Evolutionary conservation across 2,329 filamentous ascomycete species (phyloP).

Genomic region (Metarhizium humberi): DNA sequence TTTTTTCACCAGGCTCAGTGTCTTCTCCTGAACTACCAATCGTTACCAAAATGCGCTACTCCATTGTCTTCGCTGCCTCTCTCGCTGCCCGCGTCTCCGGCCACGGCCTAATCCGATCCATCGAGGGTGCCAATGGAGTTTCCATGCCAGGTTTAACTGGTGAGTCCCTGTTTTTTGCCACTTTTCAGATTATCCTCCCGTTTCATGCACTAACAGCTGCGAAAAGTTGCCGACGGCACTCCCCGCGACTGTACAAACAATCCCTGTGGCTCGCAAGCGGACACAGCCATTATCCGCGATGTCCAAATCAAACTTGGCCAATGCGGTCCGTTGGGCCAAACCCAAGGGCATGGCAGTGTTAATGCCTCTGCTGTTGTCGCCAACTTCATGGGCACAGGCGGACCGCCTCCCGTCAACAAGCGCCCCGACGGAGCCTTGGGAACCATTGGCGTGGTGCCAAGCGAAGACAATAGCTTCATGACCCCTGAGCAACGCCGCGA

Average conservation of each 20-base stretch:
- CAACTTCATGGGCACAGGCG: constrained; percentile 46
- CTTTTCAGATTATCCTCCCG: background rate
- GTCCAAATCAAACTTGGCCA: constrained; percentile 44
- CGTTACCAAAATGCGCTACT: constrained; percentile 18
- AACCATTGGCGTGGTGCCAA: constrained; percentile 22
- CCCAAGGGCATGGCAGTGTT: constrained; percentile 47
- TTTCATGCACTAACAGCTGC: no score
- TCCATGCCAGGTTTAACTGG: constrained; percentile 47
- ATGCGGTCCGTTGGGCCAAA: constrained; percentile 50
- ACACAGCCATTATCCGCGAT: constrained; percentile 58
- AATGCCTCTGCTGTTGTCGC: constrained; percentile 46
- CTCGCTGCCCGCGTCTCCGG: constrained; percentile 37
- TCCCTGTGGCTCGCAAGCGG: constrained; percentile 53
- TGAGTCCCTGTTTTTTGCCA: constrained; percentile 7
- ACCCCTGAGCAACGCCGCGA: constrained; percentile 9
- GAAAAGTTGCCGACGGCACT: constrained; percentile 49
- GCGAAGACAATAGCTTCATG: constrained; percentile 28
- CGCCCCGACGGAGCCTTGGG: constrained; percentile 18
- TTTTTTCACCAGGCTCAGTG: no score
- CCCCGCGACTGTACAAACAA: constrained; percentile 56
- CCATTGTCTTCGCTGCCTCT: constrained; percentile 19
- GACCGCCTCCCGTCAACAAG: constrained; percentile 26
- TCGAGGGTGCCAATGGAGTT: constrained; percentile 52
- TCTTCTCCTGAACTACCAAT: no score
- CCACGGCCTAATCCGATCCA: constrained; percentile 47